Evolutionary conservation across 352 stramenopile genomes (phyloP).

Genomic region (Pythium sp.): DNA sequence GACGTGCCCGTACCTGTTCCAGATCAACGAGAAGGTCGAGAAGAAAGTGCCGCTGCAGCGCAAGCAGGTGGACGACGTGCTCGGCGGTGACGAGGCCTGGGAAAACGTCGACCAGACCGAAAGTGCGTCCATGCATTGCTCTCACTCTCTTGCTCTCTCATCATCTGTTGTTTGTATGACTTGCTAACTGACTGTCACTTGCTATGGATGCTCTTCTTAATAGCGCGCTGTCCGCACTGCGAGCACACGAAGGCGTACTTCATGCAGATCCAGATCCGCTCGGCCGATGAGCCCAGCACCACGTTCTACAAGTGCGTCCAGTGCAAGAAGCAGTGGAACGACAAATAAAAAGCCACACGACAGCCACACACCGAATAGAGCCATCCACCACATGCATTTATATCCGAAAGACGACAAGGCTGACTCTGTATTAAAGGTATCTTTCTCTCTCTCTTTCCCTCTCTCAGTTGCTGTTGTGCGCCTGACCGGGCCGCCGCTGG

Average conservation of each 20-base stretch:
- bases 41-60: slow-evolving; percentile 90
- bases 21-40: slow-evolving; percentile 86
- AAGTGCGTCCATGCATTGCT: slow-evolving; percentile 35
- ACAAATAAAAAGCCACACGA: slow-evolving; percentile 37
- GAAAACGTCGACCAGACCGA: slow-evolving; percentile 98
- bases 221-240: slow-evolving; percentile 93
- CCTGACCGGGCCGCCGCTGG: slow-evolving; percentile 1
- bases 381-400: neutral
- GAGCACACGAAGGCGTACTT: slow-evolving; percentile 98
- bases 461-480: slow-evolving; percentile 8
- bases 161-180: neutral
- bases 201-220: neutral
- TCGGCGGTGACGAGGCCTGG: slow-evolving; percentile 97
- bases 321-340: slow-evolving; percentile 97
- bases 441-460: neutral
- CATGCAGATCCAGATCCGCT: slow-evolving; percentile 99
- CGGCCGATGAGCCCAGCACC: slow-evolving; percentile 97
- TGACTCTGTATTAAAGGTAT: neutral
- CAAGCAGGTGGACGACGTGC: slow-evolving; percentile 98
- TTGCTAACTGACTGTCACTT: neutral
- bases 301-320: slow-evolving; percentile 99
- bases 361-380: neutral
- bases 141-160: neutral
- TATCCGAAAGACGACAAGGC: neutral
- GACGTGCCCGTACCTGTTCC: slow-evolving; percentile 87